Evolutionary conservation across 257 asterid genomes (phyloP).

Genomic region (Solanum tarijense): DNA sequence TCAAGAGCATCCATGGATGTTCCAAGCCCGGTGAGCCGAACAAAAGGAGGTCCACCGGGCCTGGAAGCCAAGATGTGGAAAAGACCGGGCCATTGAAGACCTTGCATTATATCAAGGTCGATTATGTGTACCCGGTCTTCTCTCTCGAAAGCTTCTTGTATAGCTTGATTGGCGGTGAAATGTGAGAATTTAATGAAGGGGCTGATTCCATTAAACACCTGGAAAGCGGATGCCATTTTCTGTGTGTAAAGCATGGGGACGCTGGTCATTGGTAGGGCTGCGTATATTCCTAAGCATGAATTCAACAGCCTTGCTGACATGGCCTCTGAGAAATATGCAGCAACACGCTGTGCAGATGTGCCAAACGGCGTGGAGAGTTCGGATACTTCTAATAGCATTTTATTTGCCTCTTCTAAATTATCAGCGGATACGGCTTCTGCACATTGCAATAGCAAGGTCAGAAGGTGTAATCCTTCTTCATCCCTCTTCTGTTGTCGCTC

Average conservation of each 20-base stretch:
- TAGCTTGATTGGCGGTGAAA: slow-evolving; percentile 95
- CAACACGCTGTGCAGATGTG: slow-evolving; percentile 95
- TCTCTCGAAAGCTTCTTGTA: slow-evolving; percentile 90
- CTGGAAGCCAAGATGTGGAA: slow-evolving; percentile 85
- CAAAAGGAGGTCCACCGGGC: slow-evolving; percentile 90
- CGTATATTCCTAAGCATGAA: slow-evolving; percentile 79
- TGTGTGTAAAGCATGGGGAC: slow-evolving; percentile 47
- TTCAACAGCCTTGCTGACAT: slow-evolving; percentile 84
- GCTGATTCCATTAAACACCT: slow-evolving; percentile 87
- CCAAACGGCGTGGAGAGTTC: slow-evolving; percentile 90
- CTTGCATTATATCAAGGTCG: slow-evolving; percentile 97
- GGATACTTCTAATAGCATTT: slow-evolving; percentile 69
- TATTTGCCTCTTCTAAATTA: slow-evolving; percentile 74
- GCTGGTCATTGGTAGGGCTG: slow-evolving; percentile 37
- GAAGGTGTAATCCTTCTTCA: slow-evolving; percentile 75
- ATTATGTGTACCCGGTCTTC: slow-evolving; percentile 91
- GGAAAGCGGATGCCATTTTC: slow-evolving; percentile 82
- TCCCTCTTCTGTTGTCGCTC: slow-evolving; percentile 52
- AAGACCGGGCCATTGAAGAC: slow-evolving; percentile 95
- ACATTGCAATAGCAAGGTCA: slow-evolving; percentile 71
- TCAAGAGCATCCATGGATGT: slow-evolving; percentile 79
- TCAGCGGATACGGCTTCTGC: slow-evolving; percentile 88
- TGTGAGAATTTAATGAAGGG: slow-evolving; percentile 91
- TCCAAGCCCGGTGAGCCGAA: slow-evolving; percentile 81
- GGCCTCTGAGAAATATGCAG: slow-evolving; percentile 96